phyloP scores from a whole-genome alignment of 495 filamentous ascomycete species.

The Hyaloscypha variabilis region DNA sequence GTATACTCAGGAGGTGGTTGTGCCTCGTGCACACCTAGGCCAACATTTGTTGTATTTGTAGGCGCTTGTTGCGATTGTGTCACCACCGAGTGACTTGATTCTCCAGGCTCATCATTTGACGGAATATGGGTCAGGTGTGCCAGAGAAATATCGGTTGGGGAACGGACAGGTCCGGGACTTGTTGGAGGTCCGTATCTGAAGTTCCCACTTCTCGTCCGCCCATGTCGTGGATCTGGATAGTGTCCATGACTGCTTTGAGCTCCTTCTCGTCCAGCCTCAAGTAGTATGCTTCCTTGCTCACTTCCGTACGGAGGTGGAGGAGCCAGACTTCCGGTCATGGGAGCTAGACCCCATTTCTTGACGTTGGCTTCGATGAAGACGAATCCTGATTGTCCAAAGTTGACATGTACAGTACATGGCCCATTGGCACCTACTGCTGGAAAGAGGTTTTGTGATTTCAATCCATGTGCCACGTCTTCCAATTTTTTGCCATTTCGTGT shows the following conservation, averaged over 20 bases:
- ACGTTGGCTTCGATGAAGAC: constrained; percentile 99
- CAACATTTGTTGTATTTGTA: constrained; percentile 8
- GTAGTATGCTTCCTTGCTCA: constrained; percentile 91
- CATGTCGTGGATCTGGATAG: constrained; percentile 52
- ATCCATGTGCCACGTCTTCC: constrained; percentile 89
- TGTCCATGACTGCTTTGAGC: constrained; percentile 58
- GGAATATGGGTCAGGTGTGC: constrained; percentile 72
- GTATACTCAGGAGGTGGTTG: constrained; percentile 72
- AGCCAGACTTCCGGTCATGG: constrained; percentile 92
- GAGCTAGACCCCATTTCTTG: constrained; percentile 98
- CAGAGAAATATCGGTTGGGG: constrained; percentile 95
- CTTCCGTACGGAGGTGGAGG: constrained; percentile 96
- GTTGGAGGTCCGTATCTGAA: constrained; percentile 69
- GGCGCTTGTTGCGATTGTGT: neutral
- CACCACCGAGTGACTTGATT: constrained; percentile 58
- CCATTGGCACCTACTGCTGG: constrained; percentile 94
- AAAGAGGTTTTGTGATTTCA: constrained; percentile 96
- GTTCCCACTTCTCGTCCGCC: constrained; percentile 59
- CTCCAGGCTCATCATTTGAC: constrained; percentile 74
- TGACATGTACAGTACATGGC: constrained; percentile 89
- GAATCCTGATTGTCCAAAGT: constrained; percentile 96
- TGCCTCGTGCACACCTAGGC: constrained; percentile 35
- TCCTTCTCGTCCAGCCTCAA: constrained; percentile 79
- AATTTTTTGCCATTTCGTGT: constrained; percentile 97
- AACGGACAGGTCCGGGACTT: constrained; percentile 87